These are phyloP conservation scores for Protomyces lactucae-debilis DNA, from an alignment of 1,139 yeast species.

Conservation along the genomic window DNA sequence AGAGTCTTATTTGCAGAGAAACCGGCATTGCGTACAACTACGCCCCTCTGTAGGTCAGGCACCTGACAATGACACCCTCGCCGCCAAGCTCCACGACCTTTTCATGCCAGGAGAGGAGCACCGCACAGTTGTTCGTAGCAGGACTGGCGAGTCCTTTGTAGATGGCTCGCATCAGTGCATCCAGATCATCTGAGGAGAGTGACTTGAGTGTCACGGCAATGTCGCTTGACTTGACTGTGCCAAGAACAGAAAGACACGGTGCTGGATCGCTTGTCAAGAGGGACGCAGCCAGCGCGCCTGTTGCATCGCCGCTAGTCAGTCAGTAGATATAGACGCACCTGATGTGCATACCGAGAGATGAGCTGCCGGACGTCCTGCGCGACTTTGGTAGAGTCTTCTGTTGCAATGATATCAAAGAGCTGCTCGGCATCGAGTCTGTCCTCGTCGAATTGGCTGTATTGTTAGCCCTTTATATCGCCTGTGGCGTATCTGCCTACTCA, in stretches of 20 bases:
- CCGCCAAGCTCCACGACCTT: constrained; percentile 41
- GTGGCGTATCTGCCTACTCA: constrained; percentile 1
- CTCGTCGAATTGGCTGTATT: constrained; percentile 14
- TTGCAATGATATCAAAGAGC: neutral
- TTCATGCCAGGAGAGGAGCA: constrained; percentile 85
- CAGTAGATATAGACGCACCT: neutral
- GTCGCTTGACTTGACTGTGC: constrained; percentile 70
- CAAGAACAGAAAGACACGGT: constrained; percentile 54
- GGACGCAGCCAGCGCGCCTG: constrained; percentile 9
- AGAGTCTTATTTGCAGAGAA: too few relatives aligned
- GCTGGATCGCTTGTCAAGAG: constrained; percentile 15
- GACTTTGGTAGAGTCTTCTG: constrained; percentile 16
- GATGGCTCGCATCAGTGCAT: constrained; percentile 73
- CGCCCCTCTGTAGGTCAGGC: constrained; percentile 13
- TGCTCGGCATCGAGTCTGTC: constrained; percentile 19
- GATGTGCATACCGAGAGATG: constrained; percentile 9
- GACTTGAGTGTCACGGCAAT: constrained; percentile 56
- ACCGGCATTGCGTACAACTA: too few relatives aligned
- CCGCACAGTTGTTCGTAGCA: constrained; percentile 78
- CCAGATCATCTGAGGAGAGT: constrained; percentile 63
- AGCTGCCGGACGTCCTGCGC: constrained; percentile 18
- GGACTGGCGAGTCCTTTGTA: constrained; percentile 78
- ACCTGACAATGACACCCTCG: constrained; percentile 24
- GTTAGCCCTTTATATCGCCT: neutral
- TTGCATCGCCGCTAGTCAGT: constrained; percentile 12